Evolutionary conservation across 2,329 filamentous ascomycete genomes (phyloP).

Genomic region (Beauveria sp.): DNA sequence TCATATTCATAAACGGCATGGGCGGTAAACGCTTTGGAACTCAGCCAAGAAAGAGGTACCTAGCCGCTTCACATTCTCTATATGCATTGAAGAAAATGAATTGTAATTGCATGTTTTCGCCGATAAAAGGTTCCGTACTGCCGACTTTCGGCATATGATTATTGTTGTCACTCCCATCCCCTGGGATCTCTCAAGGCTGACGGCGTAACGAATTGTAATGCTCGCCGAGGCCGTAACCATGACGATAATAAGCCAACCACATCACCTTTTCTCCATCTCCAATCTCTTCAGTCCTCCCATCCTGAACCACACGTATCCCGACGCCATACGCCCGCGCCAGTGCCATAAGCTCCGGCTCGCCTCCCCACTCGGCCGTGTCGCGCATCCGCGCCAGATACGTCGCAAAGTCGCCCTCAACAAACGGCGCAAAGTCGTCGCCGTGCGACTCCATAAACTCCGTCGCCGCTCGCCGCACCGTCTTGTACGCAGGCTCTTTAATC

Average conservation of each 20-base stretch:
- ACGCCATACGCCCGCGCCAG: constrained; percentile 74
- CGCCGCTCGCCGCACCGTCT: constrained; percentile 59
- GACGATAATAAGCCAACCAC: constrained; percentile 92
- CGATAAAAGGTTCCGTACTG: no score
- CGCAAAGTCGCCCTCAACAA: constrained; percentile 66
- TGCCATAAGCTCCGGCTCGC: constrained; percentile 81
- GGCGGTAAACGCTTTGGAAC: no score
- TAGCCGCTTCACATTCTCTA: no score
- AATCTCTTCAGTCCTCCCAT: constrained; percentile 73
- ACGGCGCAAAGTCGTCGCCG: constrained; percentile 74
- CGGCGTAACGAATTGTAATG: constrained; percentile 87
- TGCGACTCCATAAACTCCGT: constrained; percentile 70
- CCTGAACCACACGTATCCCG: constrained; percentile 78
- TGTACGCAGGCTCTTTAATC: constrained; percentile 45
- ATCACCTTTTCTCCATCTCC: constrained; percentile 41
- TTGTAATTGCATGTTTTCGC: no score
- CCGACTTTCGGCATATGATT: no score
- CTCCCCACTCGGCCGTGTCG: constrained; percentile 92
- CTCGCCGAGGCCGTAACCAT: constrained; percentile 89
- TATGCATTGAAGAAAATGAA: no score
- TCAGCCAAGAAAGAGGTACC: no score
- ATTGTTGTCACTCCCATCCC: no score
- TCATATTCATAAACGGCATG: no score
- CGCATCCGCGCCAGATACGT: constrained; percentile 68
- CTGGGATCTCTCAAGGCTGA: not conserved